Base-by-base conservation (phyloP, 1,284 basidiomycete species). In the Sporisorium sorghi region DNA sequence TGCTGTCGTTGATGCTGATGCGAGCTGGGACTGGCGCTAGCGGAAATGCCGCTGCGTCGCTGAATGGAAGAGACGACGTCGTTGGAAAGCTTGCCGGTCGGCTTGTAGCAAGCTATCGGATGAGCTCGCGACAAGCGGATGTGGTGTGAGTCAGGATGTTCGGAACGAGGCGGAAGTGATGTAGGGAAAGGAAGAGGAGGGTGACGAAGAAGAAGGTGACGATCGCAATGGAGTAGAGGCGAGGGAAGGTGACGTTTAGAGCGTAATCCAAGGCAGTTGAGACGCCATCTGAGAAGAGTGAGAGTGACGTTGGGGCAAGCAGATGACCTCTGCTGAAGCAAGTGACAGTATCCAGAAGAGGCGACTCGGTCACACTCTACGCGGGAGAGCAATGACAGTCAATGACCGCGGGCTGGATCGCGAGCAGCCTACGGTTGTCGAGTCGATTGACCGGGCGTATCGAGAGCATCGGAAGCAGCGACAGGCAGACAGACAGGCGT, bases 401-500 rank as follows among this genome's bases (percentile, higher is more conserved):
- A 11, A 10, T 5, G 28, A 46, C 35, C 15, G 35, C 35, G 35
- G 35, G 15, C 4, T 17, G 35, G 35, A 37, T 42, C 23, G 40
- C 40, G 23, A 42, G 23, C 40, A 23, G 23, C 46, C n/a, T n/a
- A 19, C 28, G 28, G 9, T 30, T 4, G n/a, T 24, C 14, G 17
- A 10, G 23, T 43, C 52, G 52, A 54, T 57, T 40, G 23, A 40
- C 44, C 33, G 55, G 24, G 55, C 44, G 19, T 48, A 57, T 57
- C 55, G 55, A 11, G 14, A 28, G 37, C 51, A 42, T n/a, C 19
- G 24, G 33, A 37, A 21, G 15, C 17, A 26, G 5, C 21, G 17
- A 56, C 8, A 30, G 9, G 7, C 21, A 30, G 21, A n/a, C 10
- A 35, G 19, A 23, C 21, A 49, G 32, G 30, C 19, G 19, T 19